Conservation (phyloP, 2,329 filamentous ascomycete genomes). For the Verticillium nubilum region DNA sequence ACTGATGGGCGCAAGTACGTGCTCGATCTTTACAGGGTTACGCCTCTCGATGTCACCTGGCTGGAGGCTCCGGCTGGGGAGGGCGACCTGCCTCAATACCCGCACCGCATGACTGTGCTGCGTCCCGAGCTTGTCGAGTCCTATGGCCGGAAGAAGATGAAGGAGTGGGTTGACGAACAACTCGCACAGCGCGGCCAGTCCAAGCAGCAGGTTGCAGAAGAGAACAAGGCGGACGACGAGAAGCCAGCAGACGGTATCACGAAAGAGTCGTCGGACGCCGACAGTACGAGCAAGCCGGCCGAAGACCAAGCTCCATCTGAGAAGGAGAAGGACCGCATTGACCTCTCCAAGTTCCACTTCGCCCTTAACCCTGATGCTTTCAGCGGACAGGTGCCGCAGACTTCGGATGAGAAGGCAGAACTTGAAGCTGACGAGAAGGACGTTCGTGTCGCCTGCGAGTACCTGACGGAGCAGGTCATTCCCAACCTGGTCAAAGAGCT, state of each 20-base stretch:
- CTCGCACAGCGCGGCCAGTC: constrained; percentile 55
- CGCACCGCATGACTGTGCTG: constrained; percentile 93
- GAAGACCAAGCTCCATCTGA: constrained; percentile 28
- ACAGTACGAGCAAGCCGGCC: neutral
- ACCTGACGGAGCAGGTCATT: constrained; percentile 70
- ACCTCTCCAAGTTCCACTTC: constrained; percentile 82
- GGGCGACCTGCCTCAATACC: constrained; percentile 55
- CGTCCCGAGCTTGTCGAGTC: constrained; percentile 85
- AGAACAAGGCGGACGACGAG: constrained; percentile 17
- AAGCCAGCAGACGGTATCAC: constrained; percentile 7
- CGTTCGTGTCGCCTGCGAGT: constrained; percentile 77
- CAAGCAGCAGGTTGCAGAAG: constrained; percentile 20
- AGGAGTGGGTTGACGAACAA: constrained; percentile 80
- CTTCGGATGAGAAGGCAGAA: constrained; percentile 81
- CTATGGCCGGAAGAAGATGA: constrained; percentile 79
- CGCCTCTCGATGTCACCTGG: constrained; percentile 86
- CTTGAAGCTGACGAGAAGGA: constrained; percentile 81
- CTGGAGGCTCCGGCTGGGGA: constrained; percentile 65
- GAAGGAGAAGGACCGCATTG: constrained; percentile 61
- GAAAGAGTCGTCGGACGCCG: constrained; percentile 6
- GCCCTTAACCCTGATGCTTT: constrained; percentile 92
- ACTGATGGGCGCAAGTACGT: constrained; percentile 97
- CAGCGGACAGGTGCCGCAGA: constrained; percentile 86
- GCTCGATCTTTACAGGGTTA: constrained; percentile 92
- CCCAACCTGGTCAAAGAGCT: constrained; percentile 84